A percentile compares a stretch with the other conserved stretches of the same genome.
phyloP scores from a whole-genome alignment of 176 grass and related monocot genomes.

The Musa schizocarpa region DNA sequence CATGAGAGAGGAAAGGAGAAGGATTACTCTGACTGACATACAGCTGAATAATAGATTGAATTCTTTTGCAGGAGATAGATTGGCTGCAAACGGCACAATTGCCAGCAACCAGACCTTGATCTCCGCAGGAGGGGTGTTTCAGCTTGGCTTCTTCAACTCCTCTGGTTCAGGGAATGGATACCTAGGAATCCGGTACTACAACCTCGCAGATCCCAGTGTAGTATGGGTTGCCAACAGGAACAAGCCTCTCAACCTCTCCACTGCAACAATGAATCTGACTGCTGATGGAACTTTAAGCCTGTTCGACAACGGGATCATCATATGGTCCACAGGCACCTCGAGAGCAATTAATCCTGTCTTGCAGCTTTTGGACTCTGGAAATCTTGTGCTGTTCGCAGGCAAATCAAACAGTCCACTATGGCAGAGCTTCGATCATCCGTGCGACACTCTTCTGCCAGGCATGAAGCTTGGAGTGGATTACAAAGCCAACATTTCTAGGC shows the following conservation, averaged over 20 bases:
- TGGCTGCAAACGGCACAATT: not conserved
- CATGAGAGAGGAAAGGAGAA: too few relatives aligned
- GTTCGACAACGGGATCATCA: not conserved
- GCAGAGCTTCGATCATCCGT: constrained; percentile 65
- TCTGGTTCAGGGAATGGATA: not conserved
- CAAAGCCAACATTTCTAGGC: constrained; percentile 23
- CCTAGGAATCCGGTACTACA: constrained; percentile 1
- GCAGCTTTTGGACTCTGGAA: constrained; percentile 1
- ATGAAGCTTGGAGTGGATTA: constrained; percentile 50
- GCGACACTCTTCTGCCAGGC: constrained; percentile 59
- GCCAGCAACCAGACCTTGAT: not conserved
- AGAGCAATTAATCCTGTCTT: not conserved
- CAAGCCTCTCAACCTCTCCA: not conserved
- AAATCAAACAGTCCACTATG: not conserved
- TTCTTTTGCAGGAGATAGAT: not conserved
- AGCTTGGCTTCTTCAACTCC: constrained; percentile 1
- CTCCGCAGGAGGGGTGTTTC: not conserved
- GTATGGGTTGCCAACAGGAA: constrained; percentile 12
- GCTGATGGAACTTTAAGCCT: not conserved
- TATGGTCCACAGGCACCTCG: constrained; percentile 2
- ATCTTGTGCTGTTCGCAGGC: not conserved
- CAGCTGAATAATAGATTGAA: not conserved
- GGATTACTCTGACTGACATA: not conserved
- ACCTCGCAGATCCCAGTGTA: not conserved
- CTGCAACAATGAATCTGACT: not conserved